These are phyloP conservation scores for Venturia oleaginea DNA, from an alignment of 2,329 filamentous ascomycete genomes.

Conservation along the genomic window DNA sequence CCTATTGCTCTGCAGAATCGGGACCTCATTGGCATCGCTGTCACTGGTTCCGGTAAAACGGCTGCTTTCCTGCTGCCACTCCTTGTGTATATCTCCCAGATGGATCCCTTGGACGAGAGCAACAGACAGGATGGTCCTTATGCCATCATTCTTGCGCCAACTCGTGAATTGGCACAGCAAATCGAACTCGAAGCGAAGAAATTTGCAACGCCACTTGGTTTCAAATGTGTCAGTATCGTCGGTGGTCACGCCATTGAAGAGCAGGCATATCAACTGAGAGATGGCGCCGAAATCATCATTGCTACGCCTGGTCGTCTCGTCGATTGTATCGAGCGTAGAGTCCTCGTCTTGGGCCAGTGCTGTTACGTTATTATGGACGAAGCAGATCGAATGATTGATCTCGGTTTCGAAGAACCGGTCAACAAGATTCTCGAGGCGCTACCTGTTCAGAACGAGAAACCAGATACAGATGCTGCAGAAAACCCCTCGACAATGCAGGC, in stretches of 20 bases:
- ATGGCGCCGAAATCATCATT: constrained; percentile 95
- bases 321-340: constrained; percentile 88
- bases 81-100: constrained; percentile 85
- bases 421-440: constrained; percentile 96
- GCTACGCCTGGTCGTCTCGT: constrained; percentile 96
- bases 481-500: constrained; percentile 75
- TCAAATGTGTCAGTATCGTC: constrained; percentile 94
- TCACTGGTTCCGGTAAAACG: constrained; percentile 97
- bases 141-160: constrained; percentile 92
- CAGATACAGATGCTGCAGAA: constrained; percentile 86
- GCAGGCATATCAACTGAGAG: constrained; percentile 78
- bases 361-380: constrained; percentile 99
- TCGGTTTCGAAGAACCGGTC: constrained; percentile 94
- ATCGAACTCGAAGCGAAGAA: constrained; percentile 92
- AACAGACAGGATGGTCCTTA: constrained; percentile 87
- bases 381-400: constrained; percentile 97
- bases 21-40: constrained; percentile 95
- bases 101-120: constrained; percentile 73
- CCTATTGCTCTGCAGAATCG: constrained; percentile 87
- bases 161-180: constrained; percentile 93
- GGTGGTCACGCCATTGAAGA: constrained; percentile 93
- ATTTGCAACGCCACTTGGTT: constrained; percentile 82
- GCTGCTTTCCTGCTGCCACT: constrained; percentile 88
- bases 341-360: constrained; percentile 89
- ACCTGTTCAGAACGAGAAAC: constrained; percentile 88